phyloP scores from a whole-genome alignment of 2,329 filamentous ascomycete genomes.

The Curvularia lunata region DNA sequence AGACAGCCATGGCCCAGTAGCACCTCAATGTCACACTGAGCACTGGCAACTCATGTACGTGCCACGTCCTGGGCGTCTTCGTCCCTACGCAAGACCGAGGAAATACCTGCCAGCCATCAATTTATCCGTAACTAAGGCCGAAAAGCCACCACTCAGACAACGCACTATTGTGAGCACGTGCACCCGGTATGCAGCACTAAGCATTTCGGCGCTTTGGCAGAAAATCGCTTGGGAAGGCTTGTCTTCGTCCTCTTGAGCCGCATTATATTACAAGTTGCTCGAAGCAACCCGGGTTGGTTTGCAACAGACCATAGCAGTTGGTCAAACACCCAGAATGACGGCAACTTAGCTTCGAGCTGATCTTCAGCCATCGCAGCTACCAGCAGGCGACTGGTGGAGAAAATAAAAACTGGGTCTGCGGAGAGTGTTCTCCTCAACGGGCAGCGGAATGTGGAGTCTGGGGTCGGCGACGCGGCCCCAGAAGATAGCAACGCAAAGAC shows the following conservation, averaged over 20 bases:
- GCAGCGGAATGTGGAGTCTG: conserved; percentile 14
- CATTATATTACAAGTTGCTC: neutral
- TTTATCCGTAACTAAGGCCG: conserved; percentile 9
- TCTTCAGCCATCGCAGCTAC: neutral
- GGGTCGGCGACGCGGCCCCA: conserved; percentile 11
- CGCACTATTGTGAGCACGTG: conserved; percentile 7
- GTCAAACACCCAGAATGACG: neutral
- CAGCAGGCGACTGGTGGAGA: conserved; percentile 12
- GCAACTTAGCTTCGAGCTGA: neutral
- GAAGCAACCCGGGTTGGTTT: conserved; percentile 1
- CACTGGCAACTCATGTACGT: neutral
- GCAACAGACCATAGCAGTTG: neutral
- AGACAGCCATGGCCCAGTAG: neutral
- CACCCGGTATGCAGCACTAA: conserved; percentile 13
- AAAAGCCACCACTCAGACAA: conserved; percentile 15
- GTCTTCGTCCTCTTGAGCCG: conserved; percentile 1
- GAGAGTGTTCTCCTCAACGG: neutral
- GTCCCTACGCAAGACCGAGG: neutral
- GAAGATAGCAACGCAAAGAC: conserved; percentile 8
- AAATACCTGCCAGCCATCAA: conserved; percentile 1
- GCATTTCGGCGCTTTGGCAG: conserved; percentile 10
- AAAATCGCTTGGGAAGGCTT: conserved; percentile 11
- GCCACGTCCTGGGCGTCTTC: neutral
- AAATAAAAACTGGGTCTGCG: conserved; percentile 14
- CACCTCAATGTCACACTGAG: neutral